Evolutionary conservation across 306 rosid species (phyloP).

Genomic region (Quercus variabilis): DNA sequence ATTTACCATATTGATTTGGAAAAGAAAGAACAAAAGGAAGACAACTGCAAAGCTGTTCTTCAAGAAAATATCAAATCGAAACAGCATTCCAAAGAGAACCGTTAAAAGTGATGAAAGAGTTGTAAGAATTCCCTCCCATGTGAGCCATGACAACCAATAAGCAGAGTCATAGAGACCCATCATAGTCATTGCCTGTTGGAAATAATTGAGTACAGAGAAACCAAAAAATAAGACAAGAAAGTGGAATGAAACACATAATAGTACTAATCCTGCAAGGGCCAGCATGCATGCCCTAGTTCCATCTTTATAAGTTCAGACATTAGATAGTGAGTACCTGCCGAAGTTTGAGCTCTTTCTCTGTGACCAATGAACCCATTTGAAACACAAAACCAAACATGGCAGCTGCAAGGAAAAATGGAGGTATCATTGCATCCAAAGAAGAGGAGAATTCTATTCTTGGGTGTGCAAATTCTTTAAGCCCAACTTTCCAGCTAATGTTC

Average conservation of each 20-base stretch:
- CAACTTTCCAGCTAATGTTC: slow-evolving; percentile 62
- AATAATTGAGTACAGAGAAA: not conserved
- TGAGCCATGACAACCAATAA: slow-evolving; percentile 85
- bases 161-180: slow-evolving; percentile 92
- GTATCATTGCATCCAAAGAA: slow-evolving; percentile 40
- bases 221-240: not conserved
- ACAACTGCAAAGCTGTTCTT: slow-evolving; percentile 58
- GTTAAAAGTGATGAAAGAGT: slow-evolving; percentile 60
- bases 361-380: slow-evolving; percentile 65
- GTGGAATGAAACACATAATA: not conserved
- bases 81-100: slow-evolving; percentile 86
- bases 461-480: slow-evolving; percentile 74
- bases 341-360: slow-evolving; percentile 87
- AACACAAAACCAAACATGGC: slow-evolving; percentile 87
- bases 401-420: slow-evolving; percentile 64
- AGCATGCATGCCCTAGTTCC: not conserved
- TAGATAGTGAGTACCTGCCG: slow-evolving; percentile 57
- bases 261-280: not conserved
- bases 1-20: slow-evolving; percentile 85
- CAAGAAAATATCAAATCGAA: slow-evolving; percentile 74
- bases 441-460: slow-evolving; percentile 40
- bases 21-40: slow-evolving; percentile 73
- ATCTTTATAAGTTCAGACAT: no score
- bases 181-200: slow-evolving; percentile 70
- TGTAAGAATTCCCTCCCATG: slow-evolving; percentile 69